phyloP scores from a whole-genome alignment of 2,329 filamentous ascomycete genomes.

The Talaromyces piceae region DNA sequence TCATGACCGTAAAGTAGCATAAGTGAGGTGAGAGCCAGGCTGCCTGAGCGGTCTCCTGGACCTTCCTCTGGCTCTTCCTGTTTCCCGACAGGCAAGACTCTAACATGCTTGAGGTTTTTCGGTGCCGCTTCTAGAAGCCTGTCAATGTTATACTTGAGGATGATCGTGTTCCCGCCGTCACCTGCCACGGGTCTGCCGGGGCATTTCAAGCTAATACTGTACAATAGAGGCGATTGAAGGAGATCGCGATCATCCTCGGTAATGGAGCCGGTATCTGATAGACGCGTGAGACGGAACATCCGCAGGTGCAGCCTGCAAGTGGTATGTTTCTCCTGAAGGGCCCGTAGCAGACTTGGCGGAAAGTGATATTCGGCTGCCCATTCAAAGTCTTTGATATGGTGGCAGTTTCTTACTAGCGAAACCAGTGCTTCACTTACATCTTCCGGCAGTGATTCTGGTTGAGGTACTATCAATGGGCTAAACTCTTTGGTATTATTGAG shows the following conservation, averaged over 20 bases:
- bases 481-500: too few species aligned
- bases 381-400: neutral
- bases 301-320: neutral
- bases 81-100: neutral
- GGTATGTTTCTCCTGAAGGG: neutral
- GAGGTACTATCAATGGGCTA: neutral
- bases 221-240: neutral
- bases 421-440: neutral
- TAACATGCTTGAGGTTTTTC: neutral
- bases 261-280: neutral
- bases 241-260: neutral
- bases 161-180: too few species aligned
- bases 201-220: neutral
- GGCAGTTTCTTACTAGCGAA: neutral
- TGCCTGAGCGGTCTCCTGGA: neutral
- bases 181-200: too few species aligned
- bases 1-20: neutral
- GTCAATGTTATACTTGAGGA: neutral
- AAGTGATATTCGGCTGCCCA: neutral
- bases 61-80: neutral
- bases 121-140: neutral
- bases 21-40: neutral
- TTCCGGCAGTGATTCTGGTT: neutral
- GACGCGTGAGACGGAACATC: neutral
- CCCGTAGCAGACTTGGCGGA: neutral